Evolutionary conservation across 768 basidiomycete genomes (phyloP).

Genomic region (Boletus tylopilopsis): DNA sequence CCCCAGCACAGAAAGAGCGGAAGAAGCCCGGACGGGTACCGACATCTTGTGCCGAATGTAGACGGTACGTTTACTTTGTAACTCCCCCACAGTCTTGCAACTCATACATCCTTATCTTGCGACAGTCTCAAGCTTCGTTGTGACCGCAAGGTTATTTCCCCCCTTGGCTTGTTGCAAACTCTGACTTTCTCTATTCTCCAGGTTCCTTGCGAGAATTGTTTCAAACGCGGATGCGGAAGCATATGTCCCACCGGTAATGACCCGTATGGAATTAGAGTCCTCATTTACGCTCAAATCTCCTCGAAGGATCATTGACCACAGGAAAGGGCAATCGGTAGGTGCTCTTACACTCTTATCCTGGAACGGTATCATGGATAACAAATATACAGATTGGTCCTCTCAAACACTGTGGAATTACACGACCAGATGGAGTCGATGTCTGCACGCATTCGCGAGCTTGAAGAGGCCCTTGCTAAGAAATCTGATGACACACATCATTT

Average conservation of each 20-base stretch:
- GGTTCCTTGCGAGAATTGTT: slow-evolving; percentile 79
- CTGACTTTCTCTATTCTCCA: slow-evolving; percentile 32
- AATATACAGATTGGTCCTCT: slow-evolving; percentile 48
- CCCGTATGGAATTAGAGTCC: not conserved
- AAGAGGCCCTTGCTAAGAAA: slow-evolving; percentile 50
- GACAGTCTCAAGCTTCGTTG: slow-evolving; percentile 60
- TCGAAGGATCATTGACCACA: slow-evolving; percentile 48
- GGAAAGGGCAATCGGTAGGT: slow-evolving; percentile 58
- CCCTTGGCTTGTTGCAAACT: not conserved
- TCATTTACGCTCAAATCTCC: not conserved
- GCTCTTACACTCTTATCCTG: not conserved
- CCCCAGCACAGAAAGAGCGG: slow-evolving; percentile 30
- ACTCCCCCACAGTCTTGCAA: not conserved
- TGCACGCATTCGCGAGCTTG: slow-evolving; percentile 57
- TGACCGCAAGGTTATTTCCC: slow-evolving; percentile 50
- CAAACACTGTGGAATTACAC: slow-evolving; percentile 70
- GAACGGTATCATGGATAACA: not conserved
- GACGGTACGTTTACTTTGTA: slow-evolving; percentile 27
- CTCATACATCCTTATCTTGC: not conserved
- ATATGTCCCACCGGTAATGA: slow-evolving; percentile 71
- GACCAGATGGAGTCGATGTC: slow-evolving; percentile 55
- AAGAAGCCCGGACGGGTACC: slow-evolving; percentile 48
- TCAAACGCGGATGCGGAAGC: slow-evolving; percentile 66
- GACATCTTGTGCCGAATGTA: slow-evolving; percentile 40
- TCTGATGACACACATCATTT: slow-evolving; percentile 51